Evolutionary conservation across 257 asterid genomes (phyloP).

Genomic region (Petunia axillaris): DNA sequence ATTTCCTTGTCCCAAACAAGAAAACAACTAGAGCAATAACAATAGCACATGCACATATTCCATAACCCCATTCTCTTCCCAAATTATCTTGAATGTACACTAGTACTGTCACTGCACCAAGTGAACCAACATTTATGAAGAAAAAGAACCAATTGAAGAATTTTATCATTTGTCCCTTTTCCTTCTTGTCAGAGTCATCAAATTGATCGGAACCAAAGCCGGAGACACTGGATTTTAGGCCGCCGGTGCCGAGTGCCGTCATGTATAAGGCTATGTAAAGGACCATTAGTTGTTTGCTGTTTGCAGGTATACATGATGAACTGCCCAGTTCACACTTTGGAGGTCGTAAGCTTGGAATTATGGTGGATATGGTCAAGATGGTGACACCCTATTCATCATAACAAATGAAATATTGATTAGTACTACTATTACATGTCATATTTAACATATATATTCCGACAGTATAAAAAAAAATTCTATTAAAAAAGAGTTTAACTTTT

Average conservation of each 20-base stretch:
- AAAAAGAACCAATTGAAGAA: constrained; percentile 94
- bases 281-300: constrained; percentile 51
- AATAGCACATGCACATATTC: constrained; percentile 78
- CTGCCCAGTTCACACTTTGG: constrained; percentile 64
- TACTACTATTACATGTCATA: too few species aligned
- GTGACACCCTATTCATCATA: constrained; percentile 64
- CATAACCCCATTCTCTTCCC: constrained; percentile 83
- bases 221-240: constrained; percentile 83
- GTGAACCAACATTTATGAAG: constrained; percentile 73
- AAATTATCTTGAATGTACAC: constrained; percentile 80
- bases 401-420: background rate
- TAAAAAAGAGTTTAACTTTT: too few species aligned
- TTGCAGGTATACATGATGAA: constrained; percentile 64
- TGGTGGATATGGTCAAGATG: constrained; percentile 70
- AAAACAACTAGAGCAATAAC: constrained; percentile 53
- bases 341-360: constrained; percentile 65
- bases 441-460: background rate
- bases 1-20: constrained; percentile 61
- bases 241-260: constrained; percentile 92
- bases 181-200: constrained; percentile 62
- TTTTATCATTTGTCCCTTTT: constrained; percentile 60
- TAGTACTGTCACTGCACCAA: constrained; percentile 67
- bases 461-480: background rate
- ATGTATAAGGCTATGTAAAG: constrained; percentile 65
- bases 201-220: constrained; percentile 90